Conservation (phyloP, 2,329 filamentous ascomycete species). For the Pseudofabraea citricarpa region DNA sequence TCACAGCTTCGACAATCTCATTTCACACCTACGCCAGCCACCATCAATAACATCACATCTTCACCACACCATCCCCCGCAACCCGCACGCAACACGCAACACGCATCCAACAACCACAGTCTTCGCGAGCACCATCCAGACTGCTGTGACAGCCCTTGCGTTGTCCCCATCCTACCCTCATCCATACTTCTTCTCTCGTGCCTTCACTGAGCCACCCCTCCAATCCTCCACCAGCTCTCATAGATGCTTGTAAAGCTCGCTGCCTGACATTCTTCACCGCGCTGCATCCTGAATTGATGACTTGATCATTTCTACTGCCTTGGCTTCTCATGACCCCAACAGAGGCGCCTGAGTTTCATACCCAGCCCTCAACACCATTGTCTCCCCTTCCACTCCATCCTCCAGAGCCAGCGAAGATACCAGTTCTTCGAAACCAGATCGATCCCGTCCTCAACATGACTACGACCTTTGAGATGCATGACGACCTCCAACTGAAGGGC, state of each 20-base stretch:
- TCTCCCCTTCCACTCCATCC: slow-evolving; percentile 67
- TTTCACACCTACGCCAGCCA: too few relatives aligned
- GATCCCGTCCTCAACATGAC: slow-evolving; percentile 67
- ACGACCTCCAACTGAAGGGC: slow-evolving; percentile 15
- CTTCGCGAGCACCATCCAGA: too few relatives aligned
- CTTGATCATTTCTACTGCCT: slow-evolving; percentile 5
- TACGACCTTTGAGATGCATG: slow-evolving; percentile 45
- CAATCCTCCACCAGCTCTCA: neutral
- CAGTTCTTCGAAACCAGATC: slow-evolving; percentile 67
- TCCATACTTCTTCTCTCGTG: neutral
- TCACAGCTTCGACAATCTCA: too few relatives aligned
- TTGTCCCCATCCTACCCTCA: neutral
- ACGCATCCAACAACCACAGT: too few relatives aligned
- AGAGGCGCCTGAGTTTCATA: slow-evolving; percentile 54
- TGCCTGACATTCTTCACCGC: slow-evolving; percentile 1
- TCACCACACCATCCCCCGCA: too few relatives aligned
- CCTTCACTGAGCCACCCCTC: neutral
- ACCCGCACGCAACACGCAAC: too few relatives aligned
- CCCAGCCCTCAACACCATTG: slow-evolving; percentile 62
- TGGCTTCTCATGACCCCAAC: slow-evolving; percentile 14
- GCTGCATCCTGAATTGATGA: slow-evolving; percentile 4
- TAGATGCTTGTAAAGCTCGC: neutral
- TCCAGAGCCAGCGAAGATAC: slow-evolving; percentile 63
- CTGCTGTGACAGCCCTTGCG: too few relatives aligned
- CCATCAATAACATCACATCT: too few relatives aligned